Conservation (phyloP, 2,329 filamentous ascomycete species). For the Claviceps citrina region DNA sequence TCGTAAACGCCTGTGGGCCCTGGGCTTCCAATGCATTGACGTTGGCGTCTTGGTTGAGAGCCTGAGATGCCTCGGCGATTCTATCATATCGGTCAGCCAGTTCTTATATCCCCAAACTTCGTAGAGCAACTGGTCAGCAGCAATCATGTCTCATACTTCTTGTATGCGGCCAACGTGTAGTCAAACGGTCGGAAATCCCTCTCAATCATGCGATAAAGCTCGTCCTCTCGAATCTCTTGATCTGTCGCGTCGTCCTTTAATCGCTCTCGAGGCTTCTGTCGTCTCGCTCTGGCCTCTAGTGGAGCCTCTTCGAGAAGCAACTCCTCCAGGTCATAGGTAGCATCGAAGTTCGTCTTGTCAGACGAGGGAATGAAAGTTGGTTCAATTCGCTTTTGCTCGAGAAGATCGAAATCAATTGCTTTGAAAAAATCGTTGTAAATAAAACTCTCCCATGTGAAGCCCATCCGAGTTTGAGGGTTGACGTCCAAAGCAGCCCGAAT, state of each 20-base stretch:
- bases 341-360: slow-evolving; percentile 98
- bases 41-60: slow-evolving; percentile 8
- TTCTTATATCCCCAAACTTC: background rate
- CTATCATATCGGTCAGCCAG: slow-evolving; percentile 15
- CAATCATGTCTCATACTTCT: slow-evolving; percentile 37
- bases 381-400: slow-evolving; percentile 77
- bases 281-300: slow-evolving; percentile 75
- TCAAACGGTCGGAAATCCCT: slow-evolving; percentile 89
- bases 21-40: slow-evolving; percentile 3
- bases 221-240: slow-evolving; percentile 87
- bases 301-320: slow-evolving; percentile 86
- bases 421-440: slow-evolving; percentile 82
- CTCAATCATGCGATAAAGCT: slow-evolving; percentile 88
- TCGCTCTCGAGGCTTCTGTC: slow-evolving; percentile 84
- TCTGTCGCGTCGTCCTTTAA: slow-evolving; percentile 88
- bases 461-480: slow-evolving; percentile 67
- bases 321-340: slow-evolving; percentile 93
- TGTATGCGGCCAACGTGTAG: slow-evolving; percentile 71
- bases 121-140: background rate
- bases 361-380: slow-evolving; percentile 87
- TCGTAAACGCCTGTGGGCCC: slow-evolving; percentile 33
- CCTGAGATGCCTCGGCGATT: slow-evolving; percentile 19
- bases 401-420: slow-evolving; percentile 63
- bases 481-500: slow-evolving; percentile 71
- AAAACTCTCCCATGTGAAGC: slow-evolving; percentile 75